Evolutionary conservation across 169 alveolate species (phyloP), one percentile per base, ranked within the genome.

Genomic region (Eimeria falciformis): DNA sequence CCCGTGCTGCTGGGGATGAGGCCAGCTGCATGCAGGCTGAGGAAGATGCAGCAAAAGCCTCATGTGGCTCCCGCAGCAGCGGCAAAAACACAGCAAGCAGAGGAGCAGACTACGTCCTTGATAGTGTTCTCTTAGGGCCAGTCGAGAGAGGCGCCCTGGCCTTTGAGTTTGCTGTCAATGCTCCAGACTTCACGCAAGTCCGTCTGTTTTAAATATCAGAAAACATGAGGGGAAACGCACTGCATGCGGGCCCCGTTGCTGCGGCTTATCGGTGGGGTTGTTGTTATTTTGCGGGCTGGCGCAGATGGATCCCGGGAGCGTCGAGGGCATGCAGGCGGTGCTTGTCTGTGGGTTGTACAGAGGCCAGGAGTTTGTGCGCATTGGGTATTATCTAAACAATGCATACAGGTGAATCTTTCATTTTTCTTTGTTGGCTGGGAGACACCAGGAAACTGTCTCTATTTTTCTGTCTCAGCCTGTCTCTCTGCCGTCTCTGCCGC

Each of bases 301-400:
- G 58, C 93, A 96, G 97, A 92, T 96, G 97, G 95, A 94, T 45
- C 95, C 95, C 7, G 95, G 92, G 66, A 93, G 97, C 50, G 95
- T 98, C 11, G 97, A 98, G 43, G 99, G 99, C 40, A 98, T 98
- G 94, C 99, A 99, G 89, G 99, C 99, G 53, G 95, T 99, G 77
- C 95, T 99, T 46, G 97, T 99, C 56, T 96, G 99, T 45, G 98
- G 99, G 68, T 96, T 98, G 77, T 99, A 98, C 95, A 96, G 97
- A 56, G 96, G 97, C 56, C 97, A 98, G 92, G 99, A 99, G 94
- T 99, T 99, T 95, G 98, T 98, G 87, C 94, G 99, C 93, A 98
- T 98, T 23, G 99, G 99, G 23, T 99, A 98, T 96, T 99, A 98
- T 95, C 98, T 98, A 75, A 98, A 99, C 96, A 97, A 98, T 90